Evolutionary conservation across 2,329 filamentous ascomycete genomes (phyloP), one percentile per base, ranked within the genome.

Genomic region (Harringtonia aguacate): DNA sequence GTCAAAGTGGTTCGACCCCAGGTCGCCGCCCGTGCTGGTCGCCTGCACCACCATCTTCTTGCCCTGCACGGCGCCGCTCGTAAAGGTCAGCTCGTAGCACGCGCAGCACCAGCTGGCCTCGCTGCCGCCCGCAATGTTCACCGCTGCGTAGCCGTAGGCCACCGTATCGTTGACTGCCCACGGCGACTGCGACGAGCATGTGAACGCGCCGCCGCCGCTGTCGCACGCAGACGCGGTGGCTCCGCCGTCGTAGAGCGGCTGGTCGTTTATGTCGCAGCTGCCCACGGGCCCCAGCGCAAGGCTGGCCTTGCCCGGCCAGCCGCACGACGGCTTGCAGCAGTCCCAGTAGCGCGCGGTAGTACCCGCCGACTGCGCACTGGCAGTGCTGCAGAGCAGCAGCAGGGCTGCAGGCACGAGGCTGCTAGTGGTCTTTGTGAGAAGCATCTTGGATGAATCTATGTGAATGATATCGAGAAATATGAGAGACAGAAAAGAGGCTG

Each of bases 261-360:
- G 64, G 62, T 76, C 68, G 51, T 66, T 60, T 46, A 60, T 64
- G 55, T 67, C 60, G 60, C 72, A 76, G 21, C 67, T 68, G 18
- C 51, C 55, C 13, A 75, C 68, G 12, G 69, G 69, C 14, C 48
- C 49, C 13, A 44, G 46, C 48, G 50, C 58, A 48, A 58, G 68
- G 56, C 43, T 59, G 48, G 64, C 66, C 54, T 77, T 77, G 38
- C 61, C 65, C 27, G 64, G 59, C 74, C 74, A 70, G 10, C 62
- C 66, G 55, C 75, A 79, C 22, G 71, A 74, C 21, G 79, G 73
- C 66, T 86, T 85, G 65, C 80, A 84, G 66, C 81, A 84, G 58
- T 84, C 80, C 72, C 75, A 53, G 46, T 53, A 53, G 17, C 51
- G 47, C 14, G 51, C 51, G 17, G 51, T 53, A 6, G 45, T 29